Conservation (phyloP, 352 stramenopile genomes). For the Globisporangium mamillatum region DNA sequence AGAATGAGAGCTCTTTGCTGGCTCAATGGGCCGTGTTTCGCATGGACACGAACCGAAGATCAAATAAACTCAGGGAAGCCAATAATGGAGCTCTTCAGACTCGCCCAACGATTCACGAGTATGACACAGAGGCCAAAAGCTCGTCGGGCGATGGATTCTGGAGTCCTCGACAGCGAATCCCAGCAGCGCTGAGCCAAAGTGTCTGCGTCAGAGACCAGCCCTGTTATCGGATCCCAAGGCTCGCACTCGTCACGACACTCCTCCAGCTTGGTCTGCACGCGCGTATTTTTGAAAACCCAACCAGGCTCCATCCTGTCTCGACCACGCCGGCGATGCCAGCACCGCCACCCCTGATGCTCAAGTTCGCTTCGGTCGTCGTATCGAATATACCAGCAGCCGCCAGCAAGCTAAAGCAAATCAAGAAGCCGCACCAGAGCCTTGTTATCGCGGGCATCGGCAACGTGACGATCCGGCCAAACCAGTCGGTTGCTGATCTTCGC, state of each 20-base stretch:
- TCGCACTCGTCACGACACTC: conserved; percentile 22
- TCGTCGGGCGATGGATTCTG: conserved; percentile 5
- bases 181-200: neutral
- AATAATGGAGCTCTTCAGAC: neutral
- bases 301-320: neutral
- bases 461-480: neutral
- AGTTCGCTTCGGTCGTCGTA: conserved; percentile 21
- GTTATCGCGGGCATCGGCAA: conserved; percentile 18
- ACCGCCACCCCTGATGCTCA: conserved; percentile 19
- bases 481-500: conserved; percentile 5
- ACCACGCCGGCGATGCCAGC: neutral
- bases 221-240: conserved; percentile 2
- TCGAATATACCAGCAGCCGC: neutral
- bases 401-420: neutral
- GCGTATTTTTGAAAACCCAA: conserved; percentile 24
- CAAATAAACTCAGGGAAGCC: neutral
- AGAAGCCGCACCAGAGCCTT: neutral
- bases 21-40: conserved; percentile 11
- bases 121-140: neutral
- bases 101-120: too few species aligned
- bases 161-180: conserved; percentile 2
- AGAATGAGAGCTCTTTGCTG: neutral
- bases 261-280: conserved; percentile 30
- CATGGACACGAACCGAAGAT: conserved; percentile 6
- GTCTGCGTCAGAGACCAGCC: neutral